Percentiles rank a stretch among this genome's conserved stretches.
These are phyloP conservation scores for Penicillium sp. DNA, from an alignment of 2,329 filamentous ascomycete species.

Conservation along the genomic window DNA sequence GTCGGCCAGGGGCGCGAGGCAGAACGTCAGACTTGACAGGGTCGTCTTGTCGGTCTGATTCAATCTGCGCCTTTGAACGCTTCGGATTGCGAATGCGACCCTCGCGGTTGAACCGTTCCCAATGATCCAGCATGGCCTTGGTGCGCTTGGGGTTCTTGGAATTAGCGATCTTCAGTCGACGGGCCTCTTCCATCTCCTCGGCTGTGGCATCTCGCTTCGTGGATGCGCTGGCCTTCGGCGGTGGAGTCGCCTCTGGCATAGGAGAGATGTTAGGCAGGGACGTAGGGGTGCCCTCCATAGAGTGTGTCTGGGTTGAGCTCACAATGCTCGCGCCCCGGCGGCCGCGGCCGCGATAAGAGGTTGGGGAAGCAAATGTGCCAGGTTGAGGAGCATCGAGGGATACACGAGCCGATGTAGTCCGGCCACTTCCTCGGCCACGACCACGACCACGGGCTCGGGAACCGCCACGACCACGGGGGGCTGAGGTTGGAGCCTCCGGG, in stretches of 20 bases:
- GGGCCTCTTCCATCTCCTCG: constrained; percentile 32
- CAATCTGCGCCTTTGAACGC: constrained; percentile 46
- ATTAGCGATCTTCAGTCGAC: constrained; percentile 41
- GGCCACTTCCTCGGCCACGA: constrained; percentile 29
- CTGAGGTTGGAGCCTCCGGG: constrained; percentile 15
- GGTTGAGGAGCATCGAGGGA: constrained; percentile 21
- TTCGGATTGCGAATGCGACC: constrained; percentile 46
- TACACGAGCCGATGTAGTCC: constrained; percentile 20
- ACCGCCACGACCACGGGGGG: constrained; percentile 20
- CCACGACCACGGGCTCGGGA: constrained; percentile 31
- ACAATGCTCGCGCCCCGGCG: constrained; percentile 21
- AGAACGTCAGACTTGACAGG: constrained; percentile 26
- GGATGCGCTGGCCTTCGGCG: constrained; percentile 8
- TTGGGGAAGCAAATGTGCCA: constrained; percentile 10
- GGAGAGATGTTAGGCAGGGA: constrained; percentile 15
- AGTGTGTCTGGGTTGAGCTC: background rate
- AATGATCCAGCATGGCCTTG: constrained; percentile 47
- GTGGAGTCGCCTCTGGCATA: constrained; percentile 11
- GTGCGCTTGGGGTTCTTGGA: constrained; percentile 47
- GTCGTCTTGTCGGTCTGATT: constrained; percentile 38
- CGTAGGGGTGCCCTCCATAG: constrained; percentile 1
- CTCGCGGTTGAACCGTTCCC: constrained; percentile 45
- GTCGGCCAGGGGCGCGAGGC: constrained; percentile 27
- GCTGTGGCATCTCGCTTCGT: constrained; percentile 19
- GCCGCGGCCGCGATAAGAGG: constrained; percentile 23